Percentiles rank a stretch among this genome's conserved stretches.
phyloP scores from a whole-genome alignment of 2,329 filamentous ascomycete genomes.

The Dactylonectria estremocensis region DNA sequence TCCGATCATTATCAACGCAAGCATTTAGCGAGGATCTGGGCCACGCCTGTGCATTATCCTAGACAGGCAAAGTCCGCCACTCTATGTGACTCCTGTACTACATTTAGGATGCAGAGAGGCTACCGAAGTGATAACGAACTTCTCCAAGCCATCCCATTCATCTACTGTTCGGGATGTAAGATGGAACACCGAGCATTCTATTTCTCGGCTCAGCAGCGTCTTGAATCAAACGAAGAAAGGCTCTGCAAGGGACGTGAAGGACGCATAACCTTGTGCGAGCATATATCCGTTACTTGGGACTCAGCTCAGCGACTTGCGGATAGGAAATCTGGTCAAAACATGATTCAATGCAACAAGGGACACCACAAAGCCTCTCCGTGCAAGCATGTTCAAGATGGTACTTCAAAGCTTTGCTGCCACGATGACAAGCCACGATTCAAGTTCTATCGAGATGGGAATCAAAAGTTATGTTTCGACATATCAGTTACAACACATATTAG shows the following conservation, averaged over 20 bases:
- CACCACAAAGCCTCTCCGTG: constrained; percentile 6
- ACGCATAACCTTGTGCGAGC: constrained; percentile 5
- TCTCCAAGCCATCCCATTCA: constrained; percentile 9
- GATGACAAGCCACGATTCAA: constrained; percentile 16
- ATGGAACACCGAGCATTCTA: constrained; percentile 25
- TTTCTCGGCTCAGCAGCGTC: constrained; percentile 22
- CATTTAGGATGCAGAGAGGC: constrained; percentile 17
- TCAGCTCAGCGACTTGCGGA: constrained; percentile 11
- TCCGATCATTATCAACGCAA: neutral
- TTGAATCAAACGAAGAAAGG: constrained; percentile 21
- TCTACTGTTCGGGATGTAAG: constrained; percentile 22
- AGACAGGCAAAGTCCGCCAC: neutral
- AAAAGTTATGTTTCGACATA: neutral
- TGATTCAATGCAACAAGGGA: constrained; percentile 2
- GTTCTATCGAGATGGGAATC: constrained; percentile 7
- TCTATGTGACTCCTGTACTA: constrained; percentile 1
- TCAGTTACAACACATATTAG: constrained; percentile 16
- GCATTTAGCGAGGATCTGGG: constrained; percentile 16
- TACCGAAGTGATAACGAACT: constrained; percentile 8
- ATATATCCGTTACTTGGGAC: constrained; percentile 18
- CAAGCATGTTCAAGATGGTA: constrained; percentile 4
- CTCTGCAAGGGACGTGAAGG: constrained; percentile 3
- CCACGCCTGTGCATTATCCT: constrained; percentile 8
- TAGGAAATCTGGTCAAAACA: neutral
- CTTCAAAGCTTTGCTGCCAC: neutral